Percentiles rank a stretch among this genome's conserved stretches.
phyloP scores from a whole-genome alignment of 305 asterid genomes.

The Stenogyne calaminthoides region DNA sequence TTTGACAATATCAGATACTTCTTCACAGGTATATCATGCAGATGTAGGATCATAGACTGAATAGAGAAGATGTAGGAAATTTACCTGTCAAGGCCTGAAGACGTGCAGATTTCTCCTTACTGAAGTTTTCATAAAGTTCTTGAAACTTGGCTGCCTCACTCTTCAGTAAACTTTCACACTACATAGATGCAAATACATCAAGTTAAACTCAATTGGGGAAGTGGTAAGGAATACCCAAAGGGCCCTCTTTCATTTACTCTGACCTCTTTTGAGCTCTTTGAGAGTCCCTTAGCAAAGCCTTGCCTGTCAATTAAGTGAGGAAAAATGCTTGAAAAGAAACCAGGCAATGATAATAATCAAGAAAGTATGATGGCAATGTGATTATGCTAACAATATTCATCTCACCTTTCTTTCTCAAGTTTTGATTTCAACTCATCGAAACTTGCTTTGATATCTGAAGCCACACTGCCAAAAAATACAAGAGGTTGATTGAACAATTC shows the following conservation, averaged over 20 bases:
- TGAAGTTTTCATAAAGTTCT: constrained; percentile 60
- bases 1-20: not conserved
- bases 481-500: constrained; percentile 15
- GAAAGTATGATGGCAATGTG: constrained; percentile 6
- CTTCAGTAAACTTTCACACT: constrained; percentile 87
- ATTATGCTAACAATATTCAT: constrained; percentile 17
- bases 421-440: constrained; percentile 74
- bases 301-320: constrained; percentile 70
- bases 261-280: constrained; percentile 96
- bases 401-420: constrained; percentile 93
- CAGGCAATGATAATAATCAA: constrained; percentile 9
- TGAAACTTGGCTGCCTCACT: constrained; percentile 73
- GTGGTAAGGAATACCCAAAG: constrained; percentile 15
- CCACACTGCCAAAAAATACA: constrained; percentile 54
- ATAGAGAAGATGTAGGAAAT: constrained; percentile 17
- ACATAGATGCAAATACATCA: constrained; percentile 37
- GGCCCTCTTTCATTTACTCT: constrained; percentile 20
- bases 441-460: constrained; percentile 71
- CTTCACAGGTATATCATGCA: not conserved
- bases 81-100: constrained; percentile 80
- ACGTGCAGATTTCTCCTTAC: constrained; percentile 78
- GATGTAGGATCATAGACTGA: constrained; percentile 3
- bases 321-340: constrained; percentile 22
- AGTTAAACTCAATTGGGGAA: constrained; percentile 35
- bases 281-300: constrained; percentile 72